Evolutionary conservation across 2,329 filamentous ascomycete species (phyloP), one percentile per base, ranked within the genome.

Genomic region (Celoporthe dispersa): DNA sequence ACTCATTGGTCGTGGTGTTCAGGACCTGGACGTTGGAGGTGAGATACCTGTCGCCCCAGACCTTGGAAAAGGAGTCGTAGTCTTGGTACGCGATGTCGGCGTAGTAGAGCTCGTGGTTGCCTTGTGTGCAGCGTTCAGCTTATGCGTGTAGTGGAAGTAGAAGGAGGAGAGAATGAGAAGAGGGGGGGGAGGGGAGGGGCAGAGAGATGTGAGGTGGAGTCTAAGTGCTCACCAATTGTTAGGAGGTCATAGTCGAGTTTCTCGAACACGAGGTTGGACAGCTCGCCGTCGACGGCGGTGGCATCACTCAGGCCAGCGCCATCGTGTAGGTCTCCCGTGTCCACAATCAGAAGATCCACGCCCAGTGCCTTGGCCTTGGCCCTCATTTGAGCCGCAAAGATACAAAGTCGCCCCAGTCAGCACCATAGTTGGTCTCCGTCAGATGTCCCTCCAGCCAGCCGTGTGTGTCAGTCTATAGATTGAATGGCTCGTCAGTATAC

Each of bases 341-440:
- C 88, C 64, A 90, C 78, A 16, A 90, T 77, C 64, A 91, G 80
- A 69, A 90, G 75, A 73, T 91, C 89, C 7, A 90, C 88, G 12
- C 85, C 84, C 73, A 89, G 80, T 16, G 84, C 80, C 28, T 81
- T 80, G 4, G 89, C 88, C 74, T 85, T 87, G 68, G 85, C 79
- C 77, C 87, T 87, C 86, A 91, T 89, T 72, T 84, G 84, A 64
- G 82, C 84, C 16, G 85, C 83, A 75, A 91, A 90, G 85, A 85
- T 57, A 88, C 87, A 77, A 86, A 90, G 76, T 91, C 89, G 33
- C 89, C 89, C 87, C 88, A 91, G 75, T 91, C 89, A 1, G 88
- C 88, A 55, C 88, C 87, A 71, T 90, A 90, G 75, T 89, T 90
- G 74, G 83, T 81, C 78, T 90, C 86, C 73, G 89, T 88, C 72